Base-by-base conservation (phyloP, 2,329 filamentous ascomycete genomes). In the Gaeumannomyces tritici region DNA sequence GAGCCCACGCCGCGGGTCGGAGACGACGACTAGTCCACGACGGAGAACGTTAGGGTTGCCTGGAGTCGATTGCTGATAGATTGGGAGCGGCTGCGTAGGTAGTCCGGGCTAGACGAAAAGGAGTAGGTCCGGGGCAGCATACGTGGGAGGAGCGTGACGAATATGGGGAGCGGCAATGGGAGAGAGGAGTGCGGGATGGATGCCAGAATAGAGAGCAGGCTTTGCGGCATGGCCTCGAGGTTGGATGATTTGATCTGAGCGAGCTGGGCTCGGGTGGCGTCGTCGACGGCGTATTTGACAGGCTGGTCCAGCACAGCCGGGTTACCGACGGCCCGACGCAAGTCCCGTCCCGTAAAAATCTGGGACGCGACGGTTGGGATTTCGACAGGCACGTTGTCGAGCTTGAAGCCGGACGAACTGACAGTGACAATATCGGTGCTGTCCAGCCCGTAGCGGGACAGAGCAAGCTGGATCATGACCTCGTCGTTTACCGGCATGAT, bases 41-140 rank as follows among this genome's bases (percentile, higher is more conserved):
- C 80, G 12, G 77, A 77, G 70, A 84, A 86, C 0, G 84, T 86
- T 35, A 87, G 75, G 57, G 57, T n/a, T 12, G 57, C 57, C 29
- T 26, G 57, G n/a, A 15, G 28, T 13, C 7, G 57, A 21, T 29
- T 33, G 28, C 21, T 11, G 57, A 12, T 2, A 6, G 18, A 18
- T 21, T 35, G 12, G 29, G 29, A 0, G 79, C 58, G 26, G 59
- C 63, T 35, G 1, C 77, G 73, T 63, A 80, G 75, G 65, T 71
- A 73, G 1, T 83, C 72, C 0, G 82, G 81, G 0, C 81, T 83
- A 0, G 80, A 83, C 1, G 82, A 84, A 67, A 85, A 84, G 78
- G 78, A 81, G 69, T 59, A 59, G 2, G 31, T 59, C 9, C 57
- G 57, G 7, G 31, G 27, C 3, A 82, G 79, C 78, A 88, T 83